Base-by-base conservation (phyloP, 2,329 filamentous ascomycete species). In the Trichoderma hamatum region DNA sequence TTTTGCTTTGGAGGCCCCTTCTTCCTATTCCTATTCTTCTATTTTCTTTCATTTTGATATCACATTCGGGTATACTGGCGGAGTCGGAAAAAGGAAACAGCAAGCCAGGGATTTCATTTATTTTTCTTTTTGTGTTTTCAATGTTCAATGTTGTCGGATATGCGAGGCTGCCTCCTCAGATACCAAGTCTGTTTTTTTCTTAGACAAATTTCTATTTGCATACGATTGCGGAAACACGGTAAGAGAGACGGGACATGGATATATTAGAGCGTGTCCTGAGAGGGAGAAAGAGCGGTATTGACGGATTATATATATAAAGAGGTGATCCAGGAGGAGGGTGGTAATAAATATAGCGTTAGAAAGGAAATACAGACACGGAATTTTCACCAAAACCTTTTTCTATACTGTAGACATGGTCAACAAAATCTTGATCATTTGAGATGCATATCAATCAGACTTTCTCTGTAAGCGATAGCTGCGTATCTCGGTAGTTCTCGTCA, bases 361-460 rank as follows among this genome's bases (percentile, higher is more conserved):
- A 43, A 65, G 39, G 62, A 65, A 65, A 65, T 65, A 65, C 34
- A 52, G 19, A 65, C 24, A 65, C 62, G 62, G 51, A 65, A 55
- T 43, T 62, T 56, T 32, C 62, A 43, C 51, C 61, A 64, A 5
- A 16, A 21, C 34, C n/a, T n/a, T 19, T 14, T 19, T 34, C 16
- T 3, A 43, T 6, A 21, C 46, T 24, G 46, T 21, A 49, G n/a
- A 10, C 5, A 24, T 49, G 21, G 11, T 49, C 43, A 11, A 21
- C n/a, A 13, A 5, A 13, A 5, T 24, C 13, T 24, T 49, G n/a
- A 49, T 13, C 21, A 11, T 49, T 13, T 49, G 19, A 9, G 16
- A 43, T 24, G 2, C 46, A 1, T 13, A 2, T 11, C 3, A 2
- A 13, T 5, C 5, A 4, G 10, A 5, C 21, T 49, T 13, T 24